Evolutionary conservation across 306 rosid genomes (phyloP).

Genomic region (Lathyrus aphaca): DNA sequence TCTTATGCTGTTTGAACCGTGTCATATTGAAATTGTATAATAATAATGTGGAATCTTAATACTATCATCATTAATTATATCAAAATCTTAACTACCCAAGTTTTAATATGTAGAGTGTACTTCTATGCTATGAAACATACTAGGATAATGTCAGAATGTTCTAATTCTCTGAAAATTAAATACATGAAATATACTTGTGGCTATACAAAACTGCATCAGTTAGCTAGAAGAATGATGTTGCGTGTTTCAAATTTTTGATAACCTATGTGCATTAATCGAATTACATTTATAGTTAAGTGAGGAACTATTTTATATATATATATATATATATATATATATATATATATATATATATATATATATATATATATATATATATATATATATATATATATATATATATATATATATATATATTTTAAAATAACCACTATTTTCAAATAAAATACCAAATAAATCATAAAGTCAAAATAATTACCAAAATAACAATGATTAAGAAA

Average conservation of each 20-base stretch:
- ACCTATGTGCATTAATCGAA: background rate
- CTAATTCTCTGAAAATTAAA: background rate
- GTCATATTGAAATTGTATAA: background rate
- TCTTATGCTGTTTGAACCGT: background rate
- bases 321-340: no score
- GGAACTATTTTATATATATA: no score
- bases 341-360: no score
- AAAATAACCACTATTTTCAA: no score
- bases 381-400: no score
- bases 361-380: no score
- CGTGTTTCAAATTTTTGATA: background rate
- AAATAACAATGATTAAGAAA: no score
- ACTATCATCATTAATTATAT: background rate
- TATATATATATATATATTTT: no score
- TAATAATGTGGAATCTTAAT: background rate
- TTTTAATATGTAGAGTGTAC: background rate
- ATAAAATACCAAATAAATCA: no score
- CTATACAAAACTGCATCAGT: background rate
- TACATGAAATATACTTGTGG: background rate
- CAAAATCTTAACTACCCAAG: background rate
- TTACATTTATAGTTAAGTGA: no score
- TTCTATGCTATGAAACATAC: background rate
- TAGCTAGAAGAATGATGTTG: background rate
- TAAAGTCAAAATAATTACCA: no score
- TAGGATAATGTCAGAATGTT: slow-evolving; percentile 8